A percentile compares a stretch with the other conserved stretches of the same genome.
These are phyloP conservation scores for Zymoseptoria ardabiliae DNA, from an alignment of 2,329 filamentous ascomycete species.

Conservation along the genomic window DNA sequence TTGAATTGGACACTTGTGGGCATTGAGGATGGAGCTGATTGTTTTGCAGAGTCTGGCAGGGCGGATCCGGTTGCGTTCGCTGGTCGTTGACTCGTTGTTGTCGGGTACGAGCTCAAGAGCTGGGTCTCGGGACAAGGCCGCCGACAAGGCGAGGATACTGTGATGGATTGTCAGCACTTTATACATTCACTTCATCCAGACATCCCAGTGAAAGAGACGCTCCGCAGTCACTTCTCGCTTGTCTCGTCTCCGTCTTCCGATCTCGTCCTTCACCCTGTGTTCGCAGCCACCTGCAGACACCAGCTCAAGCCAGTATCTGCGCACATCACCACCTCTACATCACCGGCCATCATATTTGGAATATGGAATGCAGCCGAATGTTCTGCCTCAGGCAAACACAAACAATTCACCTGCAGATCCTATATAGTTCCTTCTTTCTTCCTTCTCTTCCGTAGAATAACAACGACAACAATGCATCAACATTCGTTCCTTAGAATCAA, in stretches of 20 bases:
- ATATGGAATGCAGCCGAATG: no score
- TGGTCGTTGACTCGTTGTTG: background rate
- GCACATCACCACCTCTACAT: background rate
- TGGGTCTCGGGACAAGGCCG: background rate
- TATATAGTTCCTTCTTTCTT: no score
- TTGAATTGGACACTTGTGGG: background rate
- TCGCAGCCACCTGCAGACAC: background rate
- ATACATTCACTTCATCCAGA: background rate
- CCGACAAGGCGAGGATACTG: background rate
- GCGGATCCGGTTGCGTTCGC: background rate
- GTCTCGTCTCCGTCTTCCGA: background rate
- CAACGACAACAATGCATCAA: no score
- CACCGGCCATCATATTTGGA: background rate
- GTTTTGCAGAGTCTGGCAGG: background rate
- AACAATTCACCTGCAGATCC: no score
- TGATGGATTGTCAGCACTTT: background rate
- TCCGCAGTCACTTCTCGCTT: background rate
- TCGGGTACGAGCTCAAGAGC: background rate
- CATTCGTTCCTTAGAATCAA: no score
- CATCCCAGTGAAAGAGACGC: no score
- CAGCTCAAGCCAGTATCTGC: background rate
- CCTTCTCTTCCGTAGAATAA: no score
- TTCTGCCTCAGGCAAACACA: no score
- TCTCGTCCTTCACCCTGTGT: no score
- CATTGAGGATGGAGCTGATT: background rate